A percentile compares a stretch with the other conserved stretches of the same genome.
Evolutionary conservation across 352 stramenopile genomes (phyloP).

Genomic region (Pythium periplocum): DNA sequence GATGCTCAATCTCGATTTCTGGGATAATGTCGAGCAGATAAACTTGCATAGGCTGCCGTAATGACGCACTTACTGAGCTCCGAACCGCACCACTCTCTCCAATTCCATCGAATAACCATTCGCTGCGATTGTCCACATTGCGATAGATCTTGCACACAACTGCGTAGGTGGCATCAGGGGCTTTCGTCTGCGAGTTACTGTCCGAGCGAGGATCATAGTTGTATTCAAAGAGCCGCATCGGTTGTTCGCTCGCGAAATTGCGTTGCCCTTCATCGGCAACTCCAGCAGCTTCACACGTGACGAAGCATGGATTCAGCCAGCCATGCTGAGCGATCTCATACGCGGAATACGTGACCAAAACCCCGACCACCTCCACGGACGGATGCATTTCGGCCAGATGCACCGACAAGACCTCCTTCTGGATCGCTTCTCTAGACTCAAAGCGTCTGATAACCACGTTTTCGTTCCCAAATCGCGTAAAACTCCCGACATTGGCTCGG

Average conservation of each 20-base stretch:
- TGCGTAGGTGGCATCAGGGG: slow-evolving; percentile 23
- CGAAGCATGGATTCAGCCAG: slow-evolving; percentile 38
- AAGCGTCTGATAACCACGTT: slow-evolving; percentile 30
- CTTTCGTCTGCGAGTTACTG: too few relatives aligned
- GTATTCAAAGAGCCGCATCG: slow-evolving; percentile 16
- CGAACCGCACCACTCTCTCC: slow-evolving; percentile 23
- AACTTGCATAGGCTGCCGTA: slow-evolving; percentile 47
- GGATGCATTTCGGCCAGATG: slow-evolving; percentile 32
- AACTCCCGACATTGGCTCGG: not conserved
- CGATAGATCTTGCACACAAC: slow-evolving; percentile 56
- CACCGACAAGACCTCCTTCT: slow-evolving; percentile 36
- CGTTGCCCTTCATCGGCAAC: too few relatives aligned
- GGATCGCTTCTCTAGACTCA: slow-evolving; percentile 31
- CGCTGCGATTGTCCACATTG: slow-evolving; percentile 19
- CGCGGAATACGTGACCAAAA: slow-evolving; percentile 36
- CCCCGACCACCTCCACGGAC: slow-evolving; percentile 44
- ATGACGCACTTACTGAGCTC: slow-evolving; percentile 36
- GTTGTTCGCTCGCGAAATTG: slow-evolving; percentile 1
- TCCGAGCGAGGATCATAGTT: slow-evolving; percentile 15
- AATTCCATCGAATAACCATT: slow-evolving; percentile 44
- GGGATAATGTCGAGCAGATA: slow-evolving; percentile 63
- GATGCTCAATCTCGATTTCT: slow-evolving; percentile 64
- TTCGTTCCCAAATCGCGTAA: slow-evolving; percentile 25
- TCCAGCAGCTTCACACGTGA: slow-evolving; percentile 30
- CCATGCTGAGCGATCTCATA: slow-evolving; percentile 42